Percentiles rank a stretch among this genome's conserved stretches.
These are phyloP conservation scores for Alternaria gansuensis DNA, from an alignment of 2,329 filamentous ascomycete genomes.

Conservation along the genomic window DNA sequence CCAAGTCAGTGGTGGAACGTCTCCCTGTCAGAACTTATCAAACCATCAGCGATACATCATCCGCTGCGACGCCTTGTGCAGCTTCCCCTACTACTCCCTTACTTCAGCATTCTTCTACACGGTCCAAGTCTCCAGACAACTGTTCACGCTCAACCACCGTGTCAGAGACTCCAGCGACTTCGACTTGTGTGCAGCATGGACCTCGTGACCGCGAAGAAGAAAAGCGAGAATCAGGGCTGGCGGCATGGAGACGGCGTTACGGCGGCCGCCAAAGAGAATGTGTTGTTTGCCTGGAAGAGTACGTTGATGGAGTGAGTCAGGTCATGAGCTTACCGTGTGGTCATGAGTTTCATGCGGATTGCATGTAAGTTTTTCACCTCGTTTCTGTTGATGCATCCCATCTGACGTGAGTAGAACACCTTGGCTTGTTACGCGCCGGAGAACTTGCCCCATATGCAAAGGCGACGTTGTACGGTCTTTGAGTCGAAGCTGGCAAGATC, in stretches of 20 bases:
- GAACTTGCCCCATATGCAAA: constrained; percentile 99
- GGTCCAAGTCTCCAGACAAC: constrained; percentile 54
- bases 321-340: constrained; percentile 98
- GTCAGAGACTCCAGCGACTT: constrained; percentile 63
- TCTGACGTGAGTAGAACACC: constrained; percentile 72
- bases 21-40: constrained; percentile 97
- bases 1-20: constrained; percentile 92
- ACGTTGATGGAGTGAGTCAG: constrained; percentile 88
- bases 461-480: constrained; percentile 80
- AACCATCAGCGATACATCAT: constrained; percentile 71
- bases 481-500: constrained; percentile 47
- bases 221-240: constrained; percentile 61
- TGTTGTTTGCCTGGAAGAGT: constrained; percentile 96
- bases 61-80: constrained; percentile 69
- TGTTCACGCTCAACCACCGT: constrained; percentile 72
- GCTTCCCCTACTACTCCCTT: constrained; percentile 82
- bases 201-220: constrained; percentile 57
- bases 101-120: constrained; percentile 62
- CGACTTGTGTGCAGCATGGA: constrained; percentile 40
- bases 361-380: constrained; percentile 78
- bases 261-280: constrained; percentile 80
- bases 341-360: constrained; percentile 96
- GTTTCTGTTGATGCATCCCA: neutral
- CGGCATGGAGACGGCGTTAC: constrained; percentile 66
- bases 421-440: constrained; percentile 92